Percentiles rank a stretch among this genome's conserved stretches.
phyloP scores from a whole-genome alignment of 106 monocot species.

The Agapanthus africanus region DNA sequence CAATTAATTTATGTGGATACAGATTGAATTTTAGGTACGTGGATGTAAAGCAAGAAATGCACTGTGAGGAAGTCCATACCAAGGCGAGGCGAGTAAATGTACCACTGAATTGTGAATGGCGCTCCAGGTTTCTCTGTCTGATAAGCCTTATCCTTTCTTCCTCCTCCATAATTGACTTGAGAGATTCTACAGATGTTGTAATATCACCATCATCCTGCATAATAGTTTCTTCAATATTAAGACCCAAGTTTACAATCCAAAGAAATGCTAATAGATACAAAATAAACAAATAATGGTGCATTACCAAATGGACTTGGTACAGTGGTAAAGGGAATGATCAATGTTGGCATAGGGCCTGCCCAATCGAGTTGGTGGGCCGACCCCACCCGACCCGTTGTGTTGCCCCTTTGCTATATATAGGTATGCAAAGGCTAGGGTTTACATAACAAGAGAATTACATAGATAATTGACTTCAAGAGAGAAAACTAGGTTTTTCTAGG shows the following conservation, averaged over 20 bases:
- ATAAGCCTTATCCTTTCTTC: constrained; percentile 41
- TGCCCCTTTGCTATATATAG: too few relatives aligned
- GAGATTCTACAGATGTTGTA: constrained; percentile 45
- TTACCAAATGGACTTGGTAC: background rate
- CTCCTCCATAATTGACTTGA: constrained; percentile 65
- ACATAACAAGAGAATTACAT: too few relatives aligned
- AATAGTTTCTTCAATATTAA: background rate
- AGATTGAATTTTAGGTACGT: background rate
- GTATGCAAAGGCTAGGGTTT: too few relatives aligned
- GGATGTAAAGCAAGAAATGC: background rate
- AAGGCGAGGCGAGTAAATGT: constrained; percentile 62
- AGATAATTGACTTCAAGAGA: too few relatives aligned
- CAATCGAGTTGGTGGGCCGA: too few relatives aligned
- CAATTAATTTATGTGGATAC: background rate
- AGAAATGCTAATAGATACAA: background rate
- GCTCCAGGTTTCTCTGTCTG: constrained; percentile 38
- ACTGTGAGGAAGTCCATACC: constrained; percentile 29
- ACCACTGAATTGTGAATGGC: constrained; percentile 50
- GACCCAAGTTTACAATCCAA: background rate
- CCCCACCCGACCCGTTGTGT: too few relatives aligned
- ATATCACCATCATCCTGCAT: constrained; percentile 49
- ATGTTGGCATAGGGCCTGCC: too few relatives aligned
- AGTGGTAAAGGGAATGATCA: background rate
- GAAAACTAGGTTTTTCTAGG: too few relatives aligned
- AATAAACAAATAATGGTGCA: background rate